Evolutionary conservation across 352 stramenopile genomes (phyloP).

Genomic region (Globisporangium yorkense): DNA sequence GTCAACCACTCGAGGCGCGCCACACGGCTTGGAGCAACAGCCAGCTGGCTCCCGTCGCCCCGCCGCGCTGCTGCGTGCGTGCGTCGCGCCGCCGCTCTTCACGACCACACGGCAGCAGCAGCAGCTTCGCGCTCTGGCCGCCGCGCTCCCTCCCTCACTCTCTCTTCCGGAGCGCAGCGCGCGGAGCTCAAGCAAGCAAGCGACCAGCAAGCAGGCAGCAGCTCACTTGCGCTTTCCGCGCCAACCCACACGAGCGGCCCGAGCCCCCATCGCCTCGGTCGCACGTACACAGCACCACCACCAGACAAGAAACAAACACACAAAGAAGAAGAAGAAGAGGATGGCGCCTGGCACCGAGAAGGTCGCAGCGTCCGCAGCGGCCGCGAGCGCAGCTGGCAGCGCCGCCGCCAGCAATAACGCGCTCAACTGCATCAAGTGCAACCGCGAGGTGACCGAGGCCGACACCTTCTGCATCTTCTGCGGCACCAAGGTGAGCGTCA

Average conservation of each 20-base stretch:
- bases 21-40: not conserved
- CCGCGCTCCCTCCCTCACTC: conserved; percentile 10
- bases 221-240: not conserved
- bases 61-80: not conserved
- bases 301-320: not conserved
- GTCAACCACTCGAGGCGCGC: not conserved
- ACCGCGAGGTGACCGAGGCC: conserved; percentile 56
- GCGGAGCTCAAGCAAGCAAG: conserved; percentile 5
- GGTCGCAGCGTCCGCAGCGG: conserved; percentile 20
- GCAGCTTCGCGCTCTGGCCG: not conserved
- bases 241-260: not conserved
- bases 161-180: conserved; percentile 17
- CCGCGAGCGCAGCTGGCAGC: conserved; percentile 9
- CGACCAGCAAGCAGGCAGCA: not conserved
- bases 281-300: not conserved
- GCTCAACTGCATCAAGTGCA: conserved; percentile 71
- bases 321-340: not conserved
- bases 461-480: conserved; percentile 88
- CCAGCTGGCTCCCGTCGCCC: not conserved
- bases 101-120: not conserved
- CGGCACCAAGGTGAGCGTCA: conserved; percentile 75
- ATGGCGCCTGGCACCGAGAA: conserved; percentile 75
- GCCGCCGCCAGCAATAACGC: conserved; percentile 35
- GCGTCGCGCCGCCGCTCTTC: not conserved
- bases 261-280: not conserved